Evolutionary conservation across 139 green algal genomes (phyloP).

Genomic region (Picochlorum sp.): DNA sequence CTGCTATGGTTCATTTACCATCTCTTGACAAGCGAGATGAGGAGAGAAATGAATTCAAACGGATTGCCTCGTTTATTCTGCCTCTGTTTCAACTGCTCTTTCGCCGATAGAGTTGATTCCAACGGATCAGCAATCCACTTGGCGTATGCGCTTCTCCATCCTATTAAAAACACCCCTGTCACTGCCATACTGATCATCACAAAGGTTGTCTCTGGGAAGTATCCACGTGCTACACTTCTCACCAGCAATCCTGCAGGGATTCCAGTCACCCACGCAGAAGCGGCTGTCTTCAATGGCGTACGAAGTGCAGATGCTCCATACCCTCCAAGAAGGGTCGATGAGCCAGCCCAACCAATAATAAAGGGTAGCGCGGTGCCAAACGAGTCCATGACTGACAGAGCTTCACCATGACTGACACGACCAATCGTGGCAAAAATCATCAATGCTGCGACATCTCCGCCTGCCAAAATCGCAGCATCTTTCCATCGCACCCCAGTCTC

Average conservation of each 20-base stretch:
- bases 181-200: conserved; percentile 50
- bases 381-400: conserved; percentile 17
- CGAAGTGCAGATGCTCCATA: conserved; percentile 37
- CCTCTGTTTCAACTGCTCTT: conserved; percentile 18
- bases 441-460: conserved; percentile 52
- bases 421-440: conserved; percentile 66
- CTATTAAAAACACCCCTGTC: conserved; percentile 57
- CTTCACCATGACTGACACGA: conserved; percentile 52
- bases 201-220: conserved; percentile 59
- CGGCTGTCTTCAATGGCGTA: conserved; percentile 37
- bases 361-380: conserved; percentile 63
- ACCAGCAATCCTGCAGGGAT: conserved; percentile 53
- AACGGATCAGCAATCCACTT: conserved; percentile 27
- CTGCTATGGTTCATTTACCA: conserved; percentile 33
- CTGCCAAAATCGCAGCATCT: conserved; percentile 35
- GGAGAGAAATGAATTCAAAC: conserved; percentile 58
- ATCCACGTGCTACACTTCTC: conserved; percentile 42
- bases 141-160: conserved; percentile 52
- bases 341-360: conserved; percentile 58
- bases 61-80: conserved; percentile 46
- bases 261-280: conserved; percentile 57
- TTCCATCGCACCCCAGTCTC: background rate
- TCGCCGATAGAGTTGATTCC: background rate
- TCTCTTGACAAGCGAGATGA: conserved; percentile 43
- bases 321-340: conserved; percentile 37